Base-by-base conservation (phyloP, 306 rosid species). In the Begonia masoniana region DNA sequence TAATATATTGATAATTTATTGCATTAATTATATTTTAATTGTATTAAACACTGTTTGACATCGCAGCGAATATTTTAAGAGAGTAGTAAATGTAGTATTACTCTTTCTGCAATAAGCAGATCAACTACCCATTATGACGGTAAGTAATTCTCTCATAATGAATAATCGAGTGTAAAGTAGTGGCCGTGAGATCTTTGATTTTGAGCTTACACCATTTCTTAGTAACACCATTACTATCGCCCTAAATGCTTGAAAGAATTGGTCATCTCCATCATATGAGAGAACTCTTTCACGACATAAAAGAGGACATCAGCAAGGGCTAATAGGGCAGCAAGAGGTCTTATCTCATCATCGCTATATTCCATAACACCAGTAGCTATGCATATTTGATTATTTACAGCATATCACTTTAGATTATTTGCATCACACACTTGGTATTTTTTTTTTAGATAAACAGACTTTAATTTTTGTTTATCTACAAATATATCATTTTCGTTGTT, bases 141-240 rank as follows among this genome's bases (percentile, higher is more conserved):
- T 82, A 92, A 35, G 99, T 58, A 48, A 68, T 71, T 76, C 88
- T 83, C 52, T 79, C 93, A 47, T 96, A 92, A 76, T 92, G 99
- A 70, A 86, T 79, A 67, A 92, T 95, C 42, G 99, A 86, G 76
- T 92, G 96, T 57, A 92, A 74, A 72, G 87, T 78, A 61, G 84
- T 71, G n/a, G n/a, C 96, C 99, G 86, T 24, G 96, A 65, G 31
- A 76, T 83, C 62, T 83, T 76, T 41, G 81, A 85, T 64, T 76
- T 71, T 75, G 74, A 68, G 73, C 71, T 79, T 62, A 70, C 78
- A 67, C 77, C 88, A 67, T 83, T 87, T 74, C 75, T 74, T 54
- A 63, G 62, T 65, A 55, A 69, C 66, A 39, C 68, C 79, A 62
- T 85, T 84, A 66, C 86, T 72, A 74, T 78, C 71, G 63, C 78